phyloP scores from a whole-genome alignment of 768 basidiomycete genomes.

The Rhizopogon vulgaris region DNA sequence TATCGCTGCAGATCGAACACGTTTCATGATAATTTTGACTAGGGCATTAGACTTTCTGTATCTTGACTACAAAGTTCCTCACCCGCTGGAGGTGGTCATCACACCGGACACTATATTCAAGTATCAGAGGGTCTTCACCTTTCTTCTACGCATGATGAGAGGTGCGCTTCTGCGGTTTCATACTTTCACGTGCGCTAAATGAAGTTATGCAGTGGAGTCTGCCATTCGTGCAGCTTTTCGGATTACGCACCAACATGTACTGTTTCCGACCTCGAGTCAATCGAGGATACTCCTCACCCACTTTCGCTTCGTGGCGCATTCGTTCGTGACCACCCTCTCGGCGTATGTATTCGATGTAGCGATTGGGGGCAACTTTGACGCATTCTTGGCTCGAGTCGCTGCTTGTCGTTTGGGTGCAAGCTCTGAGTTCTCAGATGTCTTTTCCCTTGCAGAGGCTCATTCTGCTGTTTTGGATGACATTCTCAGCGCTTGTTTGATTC shows the following conservation, averaged over 20 bases:
- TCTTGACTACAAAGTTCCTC: slow-evolving; percentile 85
- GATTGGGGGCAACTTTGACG: slow-evolving; percentile 70
- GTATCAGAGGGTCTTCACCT: slow-evolving; percentile 79
- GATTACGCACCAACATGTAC: slow-evolving; percentile 44
- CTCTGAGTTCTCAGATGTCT: slow-evolving; percentile 58
- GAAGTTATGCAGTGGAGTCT: slow-evolving; percentile 47
- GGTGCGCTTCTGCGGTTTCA: slow-evolving; percentile 36
- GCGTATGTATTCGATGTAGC: slow-evolving; percentile 77
- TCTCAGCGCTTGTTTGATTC: slow-evolving; percentile 66
- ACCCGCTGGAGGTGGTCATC: slow-evolving; percentile 68
- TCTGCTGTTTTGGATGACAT: slow-evolving; percentile 68
- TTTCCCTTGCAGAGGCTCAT: slow-evolving; percentile 63
- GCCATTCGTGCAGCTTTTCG: slow-evolving; percentile 62
- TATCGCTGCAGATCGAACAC: background rate
- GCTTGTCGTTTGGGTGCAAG: slow-evolving; percentile 15
- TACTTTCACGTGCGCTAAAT: slow-evolving; percentile 1
- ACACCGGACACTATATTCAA: slow-evolving; percentile 70
- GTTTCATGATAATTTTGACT: slow-evolving; percentile 4
- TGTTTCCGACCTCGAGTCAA: slow-evolving; percentile 54
- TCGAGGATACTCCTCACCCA: slow-evolving; percentile 52
- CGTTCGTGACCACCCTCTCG: slow-evolving; percentile 63
- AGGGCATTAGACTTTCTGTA: slow-evolving; percentile 88
- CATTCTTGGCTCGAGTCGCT: slow-evolving; percentile 47
- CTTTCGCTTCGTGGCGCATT: slow-evolving; percentile 69
- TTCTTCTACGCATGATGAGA: slow-evolving; percentile 73